Evolutionary conservation across 2,329 filamentous ascomycete genomes (phyloP), one percentile per base, ranked within the genome.

Genomic region (Curvularia sp.): DNA sequence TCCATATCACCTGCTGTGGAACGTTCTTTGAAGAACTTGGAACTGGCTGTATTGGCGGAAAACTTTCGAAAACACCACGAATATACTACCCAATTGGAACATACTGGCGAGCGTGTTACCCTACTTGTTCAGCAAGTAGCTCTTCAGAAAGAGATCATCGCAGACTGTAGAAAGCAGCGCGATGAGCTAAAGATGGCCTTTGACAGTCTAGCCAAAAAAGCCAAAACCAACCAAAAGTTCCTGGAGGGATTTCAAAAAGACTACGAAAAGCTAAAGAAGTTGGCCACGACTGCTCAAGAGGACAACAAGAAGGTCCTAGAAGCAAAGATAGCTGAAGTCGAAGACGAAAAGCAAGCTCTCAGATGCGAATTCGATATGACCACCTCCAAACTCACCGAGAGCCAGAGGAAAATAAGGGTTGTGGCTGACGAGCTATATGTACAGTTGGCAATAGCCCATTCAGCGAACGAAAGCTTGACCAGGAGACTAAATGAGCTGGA

Each of bases 191-290:
- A 60, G 1, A 39, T 19, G 3, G 42, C 43, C 13, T 4, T 68
- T 3, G 27, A 49, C 5, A 38, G 53, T 7, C 8, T 75, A 3
- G 46, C 52, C 1, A 63, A 66, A 1, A 66, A 60, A 19, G 61
- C 65, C 5, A 68, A 57, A 30, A 64, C 49, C 0, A 60, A 70
- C 27, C 61, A 71, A n/a, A 74, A 65, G 32, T 74, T 60, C 18
- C 58, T 70, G 5, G 48, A 61, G 7, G 74, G 74, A 15, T 54
- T 76, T 15, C 68, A 69, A 19, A 68, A 61, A 10, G 74, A 77
- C 48, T 66, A 70, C 21, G 65, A 66, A 21, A 67, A 61, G 8
- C 15, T 72, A 8, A 67, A 69, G 18, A 63, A 54, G n/a, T 52
- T 0, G 50, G 39, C 7, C 27, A 53, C 10, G 8, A 7, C 13